Evolutionary conservation across 106 monocot genomes (phyloP).

Genomic region (Cymbidium sinense): DNA sequence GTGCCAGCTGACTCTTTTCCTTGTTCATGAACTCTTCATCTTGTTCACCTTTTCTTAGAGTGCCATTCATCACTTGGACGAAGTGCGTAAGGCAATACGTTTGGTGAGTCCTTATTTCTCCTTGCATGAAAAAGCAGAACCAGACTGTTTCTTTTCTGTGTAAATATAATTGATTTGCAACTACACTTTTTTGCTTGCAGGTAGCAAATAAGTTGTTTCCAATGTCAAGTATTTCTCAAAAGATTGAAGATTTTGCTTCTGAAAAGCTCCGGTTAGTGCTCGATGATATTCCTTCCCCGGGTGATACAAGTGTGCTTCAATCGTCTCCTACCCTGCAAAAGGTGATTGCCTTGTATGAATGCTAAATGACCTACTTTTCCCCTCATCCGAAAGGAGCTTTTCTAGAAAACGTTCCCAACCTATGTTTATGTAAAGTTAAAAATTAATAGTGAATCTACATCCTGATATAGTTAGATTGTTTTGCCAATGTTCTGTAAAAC

Average conservation of each 20-base stretch:
- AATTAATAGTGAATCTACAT: not conserved
- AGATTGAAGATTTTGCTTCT: constrained; percentile 86
- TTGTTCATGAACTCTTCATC: constrained; percentile 3
- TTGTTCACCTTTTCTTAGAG: constrained; percentile 41
- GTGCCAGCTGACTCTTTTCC: not conserved
- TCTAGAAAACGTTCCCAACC: not conserved
- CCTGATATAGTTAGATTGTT: not conserved
- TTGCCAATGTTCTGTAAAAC: not conserved
- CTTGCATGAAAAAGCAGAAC: not conserved
- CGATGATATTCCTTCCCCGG: constrained; percentile 22
- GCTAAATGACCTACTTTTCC: not conserved
- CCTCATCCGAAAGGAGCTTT: not conserved
- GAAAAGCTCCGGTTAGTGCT: constrained; percentile 58
- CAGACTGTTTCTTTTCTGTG: not conserved
- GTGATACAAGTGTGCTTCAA: constrained; percentile 12
- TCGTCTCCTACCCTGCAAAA: constrained; percentile 20
- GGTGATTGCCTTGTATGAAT: constrained; percentile 25
- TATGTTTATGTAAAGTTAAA: not conserved
- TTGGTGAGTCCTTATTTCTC: constrained; percentile 42
- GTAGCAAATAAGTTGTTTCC: constrained; percentile 97
- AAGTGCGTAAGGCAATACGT: constrained; percentile 95
- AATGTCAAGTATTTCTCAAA: constrained; percentile 62
- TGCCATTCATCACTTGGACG: constrained; percentile 72
- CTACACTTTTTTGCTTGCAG: constrained; percentile 29
- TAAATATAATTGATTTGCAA: not conserved